Base-by-base conservation (phyloP, 306 rosid genomes). In the Canavalia gladiata region DNA sequence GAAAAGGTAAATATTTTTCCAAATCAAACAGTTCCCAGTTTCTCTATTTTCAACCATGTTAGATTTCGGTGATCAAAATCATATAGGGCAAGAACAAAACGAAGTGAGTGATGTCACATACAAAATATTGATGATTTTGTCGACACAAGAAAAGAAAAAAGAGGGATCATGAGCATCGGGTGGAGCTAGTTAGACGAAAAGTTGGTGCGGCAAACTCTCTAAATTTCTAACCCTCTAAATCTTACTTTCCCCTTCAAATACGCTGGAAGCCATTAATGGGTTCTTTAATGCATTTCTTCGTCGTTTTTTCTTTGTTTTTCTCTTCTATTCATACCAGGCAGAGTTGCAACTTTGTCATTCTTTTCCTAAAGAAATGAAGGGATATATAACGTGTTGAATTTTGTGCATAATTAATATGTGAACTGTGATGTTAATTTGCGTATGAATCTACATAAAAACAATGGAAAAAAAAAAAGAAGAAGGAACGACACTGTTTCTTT, bases 131-230 rank as follows among this genome's bases (percentile, higher is more conserved):
- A 50, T 42, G 39, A 56, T 72, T 72, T 35, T 72, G 18, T 28
- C 25, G 25, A 18, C 7, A 64, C 28, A 35, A 74, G 87, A 88
- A 35, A 62, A 46, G 67, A 79, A 75, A 37, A 82, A 79, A 59
- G 77, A 76, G 59, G 83, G 83, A 80, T 73, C 72, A 83, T 81
- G 84, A 86, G 81, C 81, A 37, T 74, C 25, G 35, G 35, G 18
- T 55, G 65, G 65, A 75, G 55, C 76, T 82, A 57, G 85, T 82
- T 82, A 82, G 82, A 76, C 77, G 67, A 64, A 59, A 82, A 68
- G 86, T 82, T 82, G 86, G 86, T 76, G 51, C 37, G 83, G 86
- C 94, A 82, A 86, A 77, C 90, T 74, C 82, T 84, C 88, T 64
- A 65, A 59, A 86, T 41, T 77, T 77, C 82, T 52, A 39, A 66